These are phyloP conservation scores for Candida dubliniensis DNA, from an alignment of 1,139 yeast species.

Conservation along the genomic window DNA sequence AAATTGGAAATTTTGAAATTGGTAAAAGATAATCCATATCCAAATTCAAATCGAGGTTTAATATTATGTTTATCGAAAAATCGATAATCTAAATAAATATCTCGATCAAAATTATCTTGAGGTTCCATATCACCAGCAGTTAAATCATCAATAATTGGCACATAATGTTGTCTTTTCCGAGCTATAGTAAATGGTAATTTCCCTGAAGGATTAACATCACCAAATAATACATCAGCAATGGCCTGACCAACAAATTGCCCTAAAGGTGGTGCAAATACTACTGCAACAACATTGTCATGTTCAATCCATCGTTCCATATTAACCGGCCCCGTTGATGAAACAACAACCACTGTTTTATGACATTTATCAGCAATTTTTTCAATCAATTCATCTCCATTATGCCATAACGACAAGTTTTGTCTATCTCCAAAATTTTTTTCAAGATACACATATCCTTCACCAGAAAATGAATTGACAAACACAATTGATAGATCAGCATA, in stretches of 20 bases:
- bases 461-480: slow-evolving; percentile 53
- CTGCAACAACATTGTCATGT: slow-evolving; percentile 57
- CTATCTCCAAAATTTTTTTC: slow-evolving; percentile 65
- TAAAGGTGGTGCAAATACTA: slow-evolving; percentile 54
- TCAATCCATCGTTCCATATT: slow-evolving; percentile 61
- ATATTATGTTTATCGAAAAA: slow-evolving; percentile 58
- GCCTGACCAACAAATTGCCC: slow-evolving; percentile 55
- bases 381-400: slow-evolving; percentile 58
- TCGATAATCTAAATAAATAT: slow-evolving; percentile 53
- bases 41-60: slow-evolving; percentile 61
- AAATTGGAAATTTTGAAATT: slow-evolving; percentile 43
- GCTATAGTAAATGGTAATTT: slow-evolving; percentile 65
- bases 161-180: slow-evolving; percentile 53
- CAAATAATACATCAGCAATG: slow-evolving; percentile 48
- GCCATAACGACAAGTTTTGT: slow-evolving; percentile 57
- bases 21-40: slow-evolving; percentile 60
- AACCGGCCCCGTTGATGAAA: slow-evolving; percentile 61
- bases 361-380: slow-evolving; percentile 47
- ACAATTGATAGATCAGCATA: slow-evolving; percentile 54
- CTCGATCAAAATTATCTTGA: slow-evolving; percentile 51
- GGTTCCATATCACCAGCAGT: slow-evolving; percentile 38
- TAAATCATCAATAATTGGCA: slow-evolving; percentile 45
- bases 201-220: slow-evolving; percentile 62
- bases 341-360: slow-evolving; percentile 55
- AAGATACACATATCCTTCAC: slow-evolving; percentile 59